These are phyloP conservation scores for Malassezia vespertilionis DNA, from an alignment of 1,284 basidiomycete genomes.

Conservation along the genomic window DNA sequence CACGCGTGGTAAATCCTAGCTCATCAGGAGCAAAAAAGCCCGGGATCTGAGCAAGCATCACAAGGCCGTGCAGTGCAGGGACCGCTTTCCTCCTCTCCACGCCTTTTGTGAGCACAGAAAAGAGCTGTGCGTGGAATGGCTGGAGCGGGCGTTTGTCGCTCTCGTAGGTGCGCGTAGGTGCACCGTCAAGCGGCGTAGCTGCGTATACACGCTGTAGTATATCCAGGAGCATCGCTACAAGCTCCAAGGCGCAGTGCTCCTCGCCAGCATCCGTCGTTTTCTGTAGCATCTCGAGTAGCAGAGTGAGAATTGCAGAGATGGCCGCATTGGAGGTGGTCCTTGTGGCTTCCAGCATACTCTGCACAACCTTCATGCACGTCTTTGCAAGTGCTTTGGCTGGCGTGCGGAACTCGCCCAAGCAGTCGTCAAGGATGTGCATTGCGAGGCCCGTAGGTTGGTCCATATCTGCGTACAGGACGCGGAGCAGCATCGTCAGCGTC, in stretches of 20 bases:
- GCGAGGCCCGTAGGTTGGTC: constrained; percentile 27
- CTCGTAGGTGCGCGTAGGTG: constrained; percentile 20
- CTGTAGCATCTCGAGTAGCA: constrained; percentile 43
- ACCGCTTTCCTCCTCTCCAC: constrained; percentile 20
- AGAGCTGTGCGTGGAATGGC: constrained; percentile 25
- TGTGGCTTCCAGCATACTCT: constrained; percentile 25
- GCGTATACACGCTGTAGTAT: constrained; percentile 25
- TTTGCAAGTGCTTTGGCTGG: constrained; percentile 35
- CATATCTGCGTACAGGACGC: constrained; percentile 25
- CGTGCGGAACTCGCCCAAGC: constrained; percentile 29
- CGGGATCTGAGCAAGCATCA: constrained; percentile 16
- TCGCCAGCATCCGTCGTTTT: constrained; percentile 70
- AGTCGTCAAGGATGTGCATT: constrained; percentile 33
- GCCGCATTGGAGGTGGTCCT: constrained; percentile 24
- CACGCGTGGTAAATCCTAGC: constrained; percentile 65
- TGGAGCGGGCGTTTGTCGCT: constrained; percentile 31
- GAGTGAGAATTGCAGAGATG: constrained; percentile 22
- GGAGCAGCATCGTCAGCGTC: constrained; percentile 30
- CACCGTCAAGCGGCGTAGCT: not conserved
- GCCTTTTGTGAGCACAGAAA: constrained; percentile 22
- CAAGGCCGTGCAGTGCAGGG: constrained; percentile 30
- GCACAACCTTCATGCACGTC: constrained; percentile 25
- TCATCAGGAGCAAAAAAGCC: constrained; percentile 62
- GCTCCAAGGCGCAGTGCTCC: constrained; percentile 57
- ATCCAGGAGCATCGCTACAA: constrained; percentile 31